These are phyloP conservation scores for Ogataea pignaliae DNA, from an alignment of 805 yeast genomes.

Conservation along the genomic window DNA sequence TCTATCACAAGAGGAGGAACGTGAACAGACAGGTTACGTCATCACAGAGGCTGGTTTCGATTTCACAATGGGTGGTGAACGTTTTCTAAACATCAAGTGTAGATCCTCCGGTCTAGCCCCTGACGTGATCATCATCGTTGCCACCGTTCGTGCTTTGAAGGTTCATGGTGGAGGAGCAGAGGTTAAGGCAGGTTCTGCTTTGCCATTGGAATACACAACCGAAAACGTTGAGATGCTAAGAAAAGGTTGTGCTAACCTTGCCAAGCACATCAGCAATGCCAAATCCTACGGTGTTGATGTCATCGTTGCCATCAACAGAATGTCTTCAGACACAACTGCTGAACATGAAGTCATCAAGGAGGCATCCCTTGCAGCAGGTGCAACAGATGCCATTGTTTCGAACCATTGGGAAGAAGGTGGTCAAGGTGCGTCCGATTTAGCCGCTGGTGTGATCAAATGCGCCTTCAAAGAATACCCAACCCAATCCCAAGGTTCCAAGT, in stretches of 20 bases:
- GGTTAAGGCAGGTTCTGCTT: conserved; percentile 86
- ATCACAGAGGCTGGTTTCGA: conserved; percentile 98
- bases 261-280: conserved; percentile 86
- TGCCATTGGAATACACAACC: conserved; percentile 74
- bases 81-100: conserved; percentile 93
- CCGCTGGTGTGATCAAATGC: conserved; percentile 77
- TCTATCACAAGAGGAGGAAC: conserved; percentile 30
- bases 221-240: conserved; percentile 78
- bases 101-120: conserved; percentile 86
- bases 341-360: conserved; percentile 78
- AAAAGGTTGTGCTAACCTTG: conserved; percentile 81
- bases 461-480: conserved; percentile 39
- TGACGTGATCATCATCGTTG: conserved; percentile 88
- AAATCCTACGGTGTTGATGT: conserved; percentile 85
- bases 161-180: conserved; percentile 97
- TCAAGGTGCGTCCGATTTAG: conserved; percentile 78
- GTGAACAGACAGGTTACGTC: conserved; percentile 67
- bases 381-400: conserved; percentile 82
- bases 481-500: conserved; percentile 32
- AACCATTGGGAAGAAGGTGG: conserved; percentile 98
- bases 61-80: conserved; percentile 98
- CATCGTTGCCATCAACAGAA: conserved; percentile 88
- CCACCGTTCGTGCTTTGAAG: conserved; percentile 95
- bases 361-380: conserved; percentile 88
- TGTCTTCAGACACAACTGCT: conserved; percentile 73